A percentile compares a stretch with the other conserved stretches of the same genome.
Evolutionary conservation across 139 green algal genomes (phyloP).

Genomic region (Coelastrella sp.): DNA sequence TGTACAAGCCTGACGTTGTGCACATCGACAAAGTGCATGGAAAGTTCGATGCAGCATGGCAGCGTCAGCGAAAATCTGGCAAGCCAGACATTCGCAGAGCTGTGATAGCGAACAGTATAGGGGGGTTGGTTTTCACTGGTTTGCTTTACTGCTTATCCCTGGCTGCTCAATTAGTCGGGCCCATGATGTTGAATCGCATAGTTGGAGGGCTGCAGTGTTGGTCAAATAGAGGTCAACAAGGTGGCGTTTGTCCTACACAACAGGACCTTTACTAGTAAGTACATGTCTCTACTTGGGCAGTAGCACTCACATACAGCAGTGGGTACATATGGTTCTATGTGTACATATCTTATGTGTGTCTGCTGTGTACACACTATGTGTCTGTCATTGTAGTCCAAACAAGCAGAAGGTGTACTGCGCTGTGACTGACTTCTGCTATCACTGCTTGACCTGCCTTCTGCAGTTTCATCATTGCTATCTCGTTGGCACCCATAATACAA

Average conservation of each 20-base stretch:
- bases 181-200: slow-evolving; percentile 67
- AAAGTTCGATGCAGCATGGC: slow-evolving; percentile 47
- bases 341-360: too few species aligned
- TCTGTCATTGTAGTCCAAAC: too few species aligned
- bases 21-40: slow-evolving; percentile 41
- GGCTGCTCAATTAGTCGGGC: slow-evolving; percentile 64
- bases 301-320: not conserved
- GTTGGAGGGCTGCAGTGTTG: slow-evolving; percentile 51
- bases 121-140: slow-evolving; percentile 53
- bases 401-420: too few species aligned
- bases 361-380: too few species aligned
- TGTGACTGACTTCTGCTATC: too few species aligned
- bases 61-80: slow-evolving; percentile 16
- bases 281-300: not conserved
- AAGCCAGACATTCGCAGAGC: slow-evolving; percentile 46
- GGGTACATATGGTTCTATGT: not conserved
- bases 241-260: slow-evolving; percentile 33
- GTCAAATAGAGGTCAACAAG: slow-evolving; percentile 9
- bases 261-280: slow-evolving; percentile 68
- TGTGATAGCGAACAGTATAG: slow-evolving; percentile 51
- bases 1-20: slow-evolving; percentile 40
- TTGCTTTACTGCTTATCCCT: slow-evolving; percentile 53
- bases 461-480: slow-evolving; percentile 58
- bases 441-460: too few species aligned
- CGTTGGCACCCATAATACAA: slow-evolving; percentile 73